Base-by-base conservation (phyloP, 1,139 yeast genomes). In the Kurtzmaniella quercitrusa region DNA sequence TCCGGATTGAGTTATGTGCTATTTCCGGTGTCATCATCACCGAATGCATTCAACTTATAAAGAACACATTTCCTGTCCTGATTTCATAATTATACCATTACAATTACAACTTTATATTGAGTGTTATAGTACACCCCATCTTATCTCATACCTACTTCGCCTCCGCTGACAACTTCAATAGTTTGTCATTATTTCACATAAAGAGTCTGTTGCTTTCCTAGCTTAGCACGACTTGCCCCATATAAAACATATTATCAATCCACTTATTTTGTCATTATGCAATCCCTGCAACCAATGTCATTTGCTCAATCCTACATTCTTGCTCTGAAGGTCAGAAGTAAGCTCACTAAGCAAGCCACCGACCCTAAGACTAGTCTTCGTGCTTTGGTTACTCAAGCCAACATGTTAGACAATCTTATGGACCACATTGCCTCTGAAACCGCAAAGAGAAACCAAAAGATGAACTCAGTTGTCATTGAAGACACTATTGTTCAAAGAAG, bases 381-480 rank as follows among this genome's bases (percentile, higher is more conserved):
- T 46, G 65, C 71, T 39, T 70, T 86, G 38, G 91, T 86, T 2
- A 74, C 81, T 28, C 94, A 86, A 61, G 93, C 94, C 16, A 86
- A 85, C 60, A 66, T 86, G 68, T 70, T 86, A 46, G 95, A 86
- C 56, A 71, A 71, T 49, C 58, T 86, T 38, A 81, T 85, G 80
- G 89, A 80, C 53, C 63, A 63, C 47, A 69, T 71, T 30, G 51
- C 64, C 12, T 54, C 53, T 9, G 73, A 65, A 51, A 60, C 66
- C 19, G 59, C 58, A 39, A 65, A 60, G 47, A 54, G 66, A 50
- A 52, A 47, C 26, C 50, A 47, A 17, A 28, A 42, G 32, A 36
- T 42, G 20, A 39, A 45, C 38, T 52, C 59, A 12, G 51, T 52
- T 5, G 54, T 57, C 17, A 54, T 57, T 9, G 61, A 58, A 39